A percentile compares a stretch with the other conserved stretches of the same genome.
Conservation (phyloP, 257 asterid species). For the Solanum commersonii region DNA sequence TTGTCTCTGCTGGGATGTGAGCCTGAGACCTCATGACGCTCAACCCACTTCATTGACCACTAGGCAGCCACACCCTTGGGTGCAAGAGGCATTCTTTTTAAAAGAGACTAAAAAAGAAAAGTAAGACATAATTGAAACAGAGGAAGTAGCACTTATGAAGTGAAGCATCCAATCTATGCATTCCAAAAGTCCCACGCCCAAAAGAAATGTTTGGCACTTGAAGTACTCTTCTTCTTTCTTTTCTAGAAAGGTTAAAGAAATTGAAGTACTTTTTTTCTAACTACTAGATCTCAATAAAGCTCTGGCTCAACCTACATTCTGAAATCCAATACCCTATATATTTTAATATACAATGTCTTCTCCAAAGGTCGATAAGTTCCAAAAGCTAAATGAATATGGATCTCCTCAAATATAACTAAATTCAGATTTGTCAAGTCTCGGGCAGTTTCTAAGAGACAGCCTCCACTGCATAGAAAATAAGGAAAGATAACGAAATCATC, state of each 20-base stretch:
- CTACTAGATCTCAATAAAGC: background rate
- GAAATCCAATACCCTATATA: background rate
- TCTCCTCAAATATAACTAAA: background rate
- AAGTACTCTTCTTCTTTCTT: background rate
- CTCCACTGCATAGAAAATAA: background rate
- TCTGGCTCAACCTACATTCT: background rate
- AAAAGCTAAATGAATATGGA: background rate
- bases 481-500: background rate
- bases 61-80: background rate
- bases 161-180: background rate
- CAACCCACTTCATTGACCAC: background rate
- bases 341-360: background rate
- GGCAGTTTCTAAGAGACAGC: background rate
- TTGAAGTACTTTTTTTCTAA: background rate
- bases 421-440: background rate
- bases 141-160: background rate
- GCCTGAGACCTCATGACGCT: background rate
- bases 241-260: background rate
- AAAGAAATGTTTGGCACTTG: background rate
- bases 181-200: background rate
- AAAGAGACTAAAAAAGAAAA: background rate
- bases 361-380: background rate
- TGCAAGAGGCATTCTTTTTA: background rate
- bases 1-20: background rate
- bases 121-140: background rate